Evolutionary conservation across 2,329 filamentous ascomycete genomes (phyloP).

Genomic region (Aspergillus fumigatus): DNA sequence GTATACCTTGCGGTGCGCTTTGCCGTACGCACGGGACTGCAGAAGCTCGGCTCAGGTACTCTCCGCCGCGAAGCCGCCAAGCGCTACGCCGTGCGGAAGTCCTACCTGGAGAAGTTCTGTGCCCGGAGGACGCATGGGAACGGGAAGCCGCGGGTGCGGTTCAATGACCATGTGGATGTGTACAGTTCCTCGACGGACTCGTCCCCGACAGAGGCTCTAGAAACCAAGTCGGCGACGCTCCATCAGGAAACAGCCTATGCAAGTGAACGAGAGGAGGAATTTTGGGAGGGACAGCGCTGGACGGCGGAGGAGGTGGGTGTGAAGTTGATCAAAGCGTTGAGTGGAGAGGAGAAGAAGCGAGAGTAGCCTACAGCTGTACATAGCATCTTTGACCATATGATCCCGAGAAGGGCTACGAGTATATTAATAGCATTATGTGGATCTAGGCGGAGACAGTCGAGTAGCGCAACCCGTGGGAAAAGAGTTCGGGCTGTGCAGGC

Average conservation of each 20-base stretch:
- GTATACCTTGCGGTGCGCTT: slow-evolving; percentile 71
- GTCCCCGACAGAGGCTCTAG: slow-evolving; percentile 11
- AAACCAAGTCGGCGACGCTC: slow-evolving; percentile 24
- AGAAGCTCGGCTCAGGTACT: slow-evolving; percentile 75
- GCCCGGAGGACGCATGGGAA: slow-evolving; percentile 4
- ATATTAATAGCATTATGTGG: not conserved
- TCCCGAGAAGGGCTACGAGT: too few species aligned
- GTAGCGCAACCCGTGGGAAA: not conserved
- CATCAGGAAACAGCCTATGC: slow-evolving; percentile 22
- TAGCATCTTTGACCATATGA: not conserved
- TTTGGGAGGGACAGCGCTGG: slow-evolving; percentile 50
- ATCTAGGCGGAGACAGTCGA: slow-evolving; percentile 5
- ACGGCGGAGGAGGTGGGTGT: slow-evolving; percentile 50
- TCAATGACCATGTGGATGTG: slow-evolving; percentile 31
- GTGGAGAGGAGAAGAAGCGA: slow-evolving; percentile 19
- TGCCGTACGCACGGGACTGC: slow-evolving; percentile 64
- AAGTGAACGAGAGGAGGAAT: slow-evolving; percentile 44
- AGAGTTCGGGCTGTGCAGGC: slow-evolving; percentile 5
- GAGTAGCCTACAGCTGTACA: slow-evolving; percentile 5
- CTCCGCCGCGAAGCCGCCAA: slow-evolving; percentile 77
- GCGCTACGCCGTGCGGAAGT: slow-evolving; percentile 71
- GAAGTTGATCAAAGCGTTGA: slow-evolving; percentile 46
- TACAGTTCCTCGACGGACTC: slow-evolving; percentile 14
- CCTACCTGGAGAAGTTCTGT: slow-evolving; percentile 54
- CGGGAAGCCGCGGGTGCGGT: slow-evolving; percentile 26